Evolutionary conservation across 2,329 filamentous ascomycete genomes (phyloP).

Genomic region (Fusarium incarnatum): DNA sequence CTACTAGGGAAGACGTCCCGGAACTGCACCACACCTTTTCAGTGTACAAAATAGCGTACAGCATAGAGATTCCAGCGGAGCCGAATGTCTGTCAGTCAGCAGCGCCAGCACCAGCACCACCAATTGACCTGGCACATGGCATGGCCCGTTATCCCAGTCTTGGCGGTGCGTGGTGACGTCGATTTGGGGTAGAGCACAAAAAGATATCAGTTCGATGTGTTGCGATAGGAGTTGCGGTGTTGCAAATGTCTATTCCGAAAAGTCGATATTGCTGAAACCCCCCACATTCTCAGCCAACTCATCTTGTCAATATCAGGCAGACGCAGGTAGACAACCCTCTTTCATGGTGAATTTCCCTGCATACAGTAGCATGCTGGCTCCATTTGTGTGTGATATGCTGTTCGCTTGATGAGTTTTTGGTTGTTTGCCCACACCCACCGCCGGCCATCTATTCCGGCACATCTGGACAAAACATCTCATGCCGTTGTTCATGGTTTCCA

Average conservation of each 20-base stretch:
- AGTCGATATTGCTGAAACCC: constrained; percentile 10
- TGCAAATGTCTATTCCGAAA: constrained; percentile 26
- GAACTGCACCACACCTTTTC: constrained; percentile 34
- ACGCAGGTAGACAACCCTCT: constrained; percentile 5
- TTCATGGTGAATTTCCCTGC: constrained; percentile 21
- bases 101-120: constrained; percentile 29
- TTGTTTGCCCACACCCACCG: constrained; percentile 20
- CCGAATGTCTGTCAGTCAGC: constrained; percentile 24
- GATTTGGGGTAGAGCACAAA: constrained; percentile 35
- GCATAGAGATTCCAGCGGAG: constrained; percentile 27
- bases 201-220: constrained; percentile 35
- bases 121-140: constrained; percentile 40
- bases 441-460: constrained; percentile 5
- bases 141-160: constrained; percentile 34
- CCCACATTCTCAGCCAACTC: constrained; percentile 29
- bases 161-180: constrained; percentile 46
- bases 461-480: constrained; percentile 24
- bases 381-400: constrained; percentile 27
- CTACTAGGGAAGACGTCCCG: constrained; percentile 34
- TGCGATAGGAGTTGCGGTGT: constrained; percentile 36
- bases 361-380: constrained; percentile 12
- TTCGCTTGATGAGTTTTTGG: constrained; percentile 22
- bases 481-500: constrained; percentile 19
- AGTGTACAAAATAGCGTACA: constrained; percentile 10
- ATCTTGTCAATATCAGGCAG: constrained; percentile 13